Percentiles rank a stretch among this genome's conserved stretches.
phyloP scores from a whole-genome alignment of 148 eudicot genomes.

The Tetragonia tetragonoides region DNA sequence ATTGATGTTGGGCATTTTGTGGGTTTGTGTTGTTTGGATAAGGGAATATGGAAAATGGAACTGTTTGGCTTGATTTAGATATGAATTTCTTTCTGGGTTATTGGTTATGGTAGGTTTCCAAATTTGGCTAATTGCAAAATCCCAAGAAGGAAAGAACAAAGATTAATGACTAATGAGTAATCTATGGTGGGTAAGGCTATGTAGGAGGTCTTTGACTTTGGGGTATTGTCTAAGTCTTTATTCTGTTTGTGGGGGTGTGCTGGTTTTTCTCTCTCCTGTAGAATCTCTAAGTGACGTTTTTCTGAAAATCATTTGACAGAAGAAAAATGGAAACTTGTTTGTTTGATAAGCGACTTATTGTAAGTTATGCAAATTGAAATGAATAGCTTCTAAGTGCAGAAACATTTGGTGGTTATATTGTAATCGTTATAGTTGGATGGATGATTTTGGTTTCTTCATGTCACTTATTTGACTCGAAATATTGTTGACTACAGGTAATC shows the following conservation, averaged over 20 bases:
- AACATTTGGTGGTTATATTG: not conserved
- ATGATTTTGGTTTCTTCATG: not conserved
- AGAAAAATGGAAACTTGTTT: not conserved
- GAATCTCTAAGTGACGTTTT: too few relatives aligned
- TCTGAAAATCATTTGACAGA: too few relatives aligned
- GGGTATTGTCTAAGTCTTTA: not conserved
- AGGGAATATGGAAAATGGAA: not conserved
- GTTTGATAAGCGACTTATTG: not conserved
- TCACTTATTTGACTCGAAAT: not conserved
- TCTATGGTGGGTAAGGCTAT: constrained; percentile 20
- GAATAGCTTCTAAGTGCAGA: not conserved
- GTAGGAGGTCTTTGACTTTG: constrained; percentile 26
- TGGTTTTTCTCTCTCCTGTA: not conserved
- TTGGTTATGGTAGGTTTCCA: not conserved
- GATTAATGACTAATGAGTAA: not conserved
- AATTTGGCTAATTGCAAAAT: not conserved
- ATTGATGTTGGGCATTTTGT: not conserved
- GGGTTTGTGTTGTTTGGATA: not conserved
- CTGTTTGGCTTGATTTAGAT: not conserved
- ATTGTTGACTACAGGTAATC: constrained; percentile 33
- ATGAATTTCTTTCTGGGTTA: not conserved
- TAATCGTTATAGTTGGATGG: not conserved
- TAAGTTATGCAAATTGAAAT: not conserved
- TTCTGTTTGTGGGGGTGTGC: too few relatives aligned
- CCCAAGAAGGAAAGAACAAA: not conserved